Evolutionary conservation across 352 stramenopile species (phyloP).

Genomic region (Globisporangium nagaii): DNA sequence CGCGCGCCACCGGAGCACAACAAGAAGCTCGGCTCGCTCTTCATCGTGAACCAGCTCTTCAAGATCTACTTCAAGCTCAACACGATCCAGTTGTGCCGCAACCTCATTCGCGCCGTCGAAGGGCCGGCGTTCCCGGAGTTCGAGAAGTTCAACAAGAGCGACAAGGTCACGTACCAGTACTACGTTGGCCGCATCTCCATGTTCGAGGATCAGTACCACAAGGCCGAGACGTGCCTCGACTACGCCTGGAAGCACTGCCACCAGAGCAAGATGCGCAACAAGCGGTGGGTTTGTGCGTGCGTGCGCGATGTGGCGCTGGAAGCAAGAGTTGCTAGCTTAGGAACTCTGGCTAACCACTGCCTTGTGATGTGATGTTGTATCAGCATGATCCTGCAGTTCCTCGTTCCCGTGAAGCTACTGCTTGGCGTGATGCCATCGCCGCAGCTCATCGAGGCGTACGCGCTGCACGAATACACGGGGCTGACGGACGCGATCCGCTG

Average conservation of each 20-base stretch:
- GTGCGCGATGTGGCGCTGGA: too few species aligned
- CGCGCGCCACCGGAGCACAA: constrained; percentile 70
- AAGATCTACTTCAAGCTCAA: constrained; percentile 96
- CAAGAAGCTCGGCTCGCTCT: constrained; percentile 84
- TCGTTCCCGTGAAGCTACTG: constrained; percentile 93
- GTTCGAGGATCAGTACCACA: constrained; percentile 96
- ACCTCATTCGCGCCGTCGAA: constrained; percentile 87
- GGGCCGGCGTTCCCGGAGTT: constrained; percentile 74
- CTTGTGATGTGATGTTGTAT: background rate
- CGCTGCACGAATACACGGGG: constrained; percentile 79
- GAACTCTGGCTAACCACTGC: background rate
- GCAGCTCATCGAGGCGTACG: constrained; percentile 88
- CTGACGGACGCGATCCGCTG: constrained; percentile 88
- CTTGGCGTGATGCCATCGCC: constrained; percentile 89
- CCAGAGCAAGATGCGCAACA: constrained; percentile 81
- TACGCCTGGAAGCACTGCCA: constrained; percentile 94
- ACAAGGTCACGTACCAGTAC: constrained; percentile 95
- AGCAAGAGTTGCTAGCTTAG: too few species aligned
- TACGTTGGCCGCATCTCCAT: constrained; percentile 95
- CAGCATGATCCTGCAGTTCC: constrained; percentile 92
- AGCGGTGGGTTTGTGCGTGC: constrained; percentile 46
- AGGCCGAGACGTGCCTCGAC: constrained; percentile 91
- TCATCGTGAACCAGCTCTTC: constrained; percentile 96
- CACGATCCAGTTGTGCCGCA: constrained; percentile 94
- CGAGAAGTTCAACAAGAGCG: constrained; percentile 74